A percentile compares a stretch with the other conserved stretches of the same genome.
These are phyloP conservation scores for Asclepias syriaca DNA, from an alignment of 257 asterid genomes.

Conservation along the genomic window DNA sequence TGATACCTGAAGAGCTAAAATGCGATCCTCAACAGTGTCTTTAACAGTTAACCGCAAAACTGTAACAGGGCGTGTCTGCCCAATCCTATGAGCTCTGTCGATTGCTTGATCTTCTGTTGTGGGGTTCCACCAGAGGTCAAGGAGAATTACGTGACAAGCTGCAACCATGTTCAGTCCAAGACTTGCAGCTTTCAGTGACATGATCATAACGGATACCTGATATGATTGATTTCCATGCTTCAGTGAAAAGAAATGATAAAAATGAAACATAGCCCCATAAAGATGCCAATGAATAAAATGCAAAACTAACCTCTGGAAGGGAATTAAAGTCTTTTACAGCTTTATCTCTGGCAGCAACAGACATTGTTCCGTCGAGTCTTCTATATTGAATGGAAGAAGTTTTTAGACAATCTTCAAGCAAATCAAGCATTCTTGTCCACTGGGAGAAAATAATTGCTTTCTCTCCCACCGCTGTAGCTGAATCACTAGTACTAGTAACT, in stretches of 20 bases:
- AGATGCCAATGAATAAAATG: slow-evolving; percentile 8
- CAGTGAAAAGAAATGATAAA: slow-evolving; percentile 3
- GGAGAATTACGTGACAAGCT: slow-evolving; percentile 83
- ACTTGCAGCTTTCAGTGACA: slow-evolving; percentile 98
- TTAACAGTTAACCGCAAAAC: slow-evolving; percentile 86
- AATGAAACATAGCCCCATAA: slow-evolving; percentile 9
- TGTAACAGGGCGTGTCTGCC: slow-evolving; percentile 91
- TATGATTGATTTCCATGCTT: slow-evolving; percentile 11
- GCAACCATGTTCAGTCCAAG: slow-evolving; percentile 98
- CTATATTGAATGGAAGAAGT: slow-evolving; percentile 63
- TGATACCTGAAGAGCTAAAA: slow-evolving; percentile 87
- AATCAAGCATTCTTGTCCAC: slow-evolving; percentile 98
- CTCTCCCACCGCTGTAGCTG: slow-evolving; percentile 46
- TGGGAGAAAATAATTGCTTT: slow-evolving; percentile 96
- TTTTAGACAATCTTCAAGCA: slow-evolving; percentile 79
- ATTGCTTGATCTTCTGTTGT: slow-evolving; percentile 99
- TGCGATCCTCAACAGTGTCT: slow-evolving; percentile 98
- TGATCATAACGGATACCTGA: slow-evolving; percentile 86
- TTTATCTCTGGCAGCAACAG: slow-evolving; percentile 79
- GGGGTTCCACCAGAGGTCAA: slow-evolving; percentile 99
- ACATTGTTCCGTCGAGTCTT: slow-evolving; percentile 96
- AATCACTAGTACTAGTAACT: slow-evolving; percentile 22
- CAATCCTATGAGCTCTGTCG: slow-evolving; percentile 95
- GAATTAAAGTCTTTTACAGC: slow-evolving; percentile 94
- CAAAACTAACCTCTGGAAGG: slow-evolving; percentile 69